phyloP scores from a whole-genome alignment of 106 monocot genomes.

The Acanthochlamys bracteata region DNA sequence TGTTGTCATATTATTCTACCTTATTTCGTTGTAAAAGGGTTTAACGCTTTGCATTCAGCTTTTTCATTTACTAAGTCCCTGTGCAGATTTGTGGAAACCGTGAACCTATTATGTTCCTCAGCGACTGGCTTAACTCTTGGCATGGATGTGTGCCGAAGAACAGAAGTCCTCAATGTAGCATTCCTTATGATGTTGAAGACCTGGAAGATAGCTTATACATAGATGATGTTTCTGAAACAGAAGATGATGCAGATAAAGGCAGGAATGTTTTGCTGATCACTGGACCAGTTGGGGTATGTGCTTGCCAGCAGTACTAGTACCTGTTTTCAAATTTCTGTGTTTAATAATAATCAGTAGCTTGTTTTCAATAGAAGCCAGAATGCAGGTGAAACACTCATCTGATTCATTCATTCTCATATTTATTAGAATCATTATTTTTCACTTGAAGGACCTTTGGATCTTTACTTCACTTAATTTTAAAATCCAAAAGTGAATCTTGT shows the following conservation, averaged over 20 bases:
- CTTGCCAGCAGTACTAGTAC: neutral
- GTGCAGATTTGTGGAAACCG: constrained; percentile 81
- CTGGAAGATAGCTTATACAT: constrained; percentile 33
- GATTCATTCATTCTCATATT: too few relatives aligned
- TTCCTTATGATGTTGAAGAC: constrained; percentile 20
- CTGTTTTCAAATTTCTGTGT: too few relatives aligned
- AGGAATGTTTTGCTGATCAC: constrained; percentile 78
- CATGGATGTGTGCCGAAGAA: constrained; percentile 34
- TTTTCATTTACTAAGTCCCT: constrained; percentile 1
- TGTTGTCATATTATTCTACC: neutral
- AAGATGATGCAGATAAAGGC: constrained; percentile 31
- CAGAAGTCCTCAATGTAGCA: constrained; percentile 10
- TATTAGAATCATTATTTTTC: neutral
- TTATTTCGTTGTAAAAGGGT: neutral
- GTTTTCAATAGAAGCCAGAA: too few relatives aligned
- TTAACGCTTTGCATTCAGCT: neutral
- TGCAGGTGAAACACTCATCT: too few relatives aligned
- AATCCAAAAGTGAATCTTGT: too few relatives aligned
- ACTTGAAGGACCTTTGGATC: too few relatives aligned
- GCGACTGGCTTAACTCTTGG: constrained; percentile 82
- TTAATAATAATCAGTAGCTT: too few relatives aligned
- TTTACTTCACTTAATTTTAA: too few relatives aligned
- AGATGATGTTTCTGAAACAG: constrained; percentile 56
- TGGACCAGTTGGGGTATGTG: constrained; percentile 85
- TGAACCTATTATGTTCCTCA: constrained; percentile 47